Conservation (phyloP, 2,329 filamentous ascomycete species). For the Diaporthe helianthi region DNA sequence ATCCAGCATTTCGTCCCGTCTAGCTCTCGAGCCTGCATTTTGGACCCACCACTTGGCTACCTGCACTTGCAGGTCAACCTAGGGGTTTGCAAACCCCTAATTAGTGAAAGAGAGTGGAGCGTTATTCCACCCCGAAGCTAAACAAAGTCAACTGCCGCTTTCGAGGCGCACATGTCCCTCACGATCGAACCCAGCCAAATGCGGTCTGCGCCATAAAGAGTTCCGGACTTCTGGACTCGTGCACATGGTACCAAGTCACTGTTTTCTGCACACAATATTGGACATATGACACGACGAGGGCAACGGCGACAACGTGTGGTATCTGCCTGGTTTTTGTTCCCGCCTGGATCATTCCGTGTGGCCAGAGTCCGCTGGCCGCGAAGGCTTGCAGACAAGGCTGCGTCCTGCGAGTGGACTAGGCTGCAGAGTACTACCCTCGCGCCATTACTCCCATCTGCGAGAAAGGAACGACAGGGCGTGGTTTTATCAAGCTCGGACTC, state of each 20-base stretch:
- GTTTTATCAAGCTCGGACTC: slow-evolving; percentile 9
- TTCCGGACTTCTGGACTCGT: not conserved
- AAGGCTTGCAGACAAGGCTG: not conserved
- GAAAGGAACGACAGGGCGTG: not conserved
- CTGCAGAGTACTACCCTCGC: not conserved
- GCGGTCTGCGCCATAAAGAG: not conserved
- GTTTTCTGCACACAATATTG: not conserved
- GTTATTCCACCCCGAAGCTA: not conserved
- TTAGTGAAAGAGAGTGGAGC: not conserved
- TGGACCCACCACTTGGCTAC: not conserved
- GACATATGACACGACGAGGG: too few relatives aligned
- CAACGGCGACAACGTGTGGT: not conserved
- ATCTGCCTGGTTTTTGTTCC: not conserved
- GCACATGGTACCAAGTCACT: not conserved
- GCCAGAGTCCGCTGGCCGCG: not conserved
- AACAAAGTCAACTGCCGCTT: not conserved
- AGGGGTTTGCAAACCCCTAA: not conserved
- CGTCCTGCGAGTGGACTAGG: not conserved
- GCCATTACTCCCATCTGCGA: not conserved
- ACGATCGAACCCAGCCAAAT: not conserved
- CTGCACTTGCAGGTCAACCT: not conserved
- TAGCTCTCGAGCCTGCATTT: not conserved
- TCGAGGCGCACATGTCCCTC: not conserved
- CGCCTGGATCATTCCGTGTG: not conserved
- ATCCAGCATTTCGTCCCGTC: not conserved